Base-by-base conservation (phyloP, 495 filamentous ascomycete species). In the Neurospora cerealis region DNA sequence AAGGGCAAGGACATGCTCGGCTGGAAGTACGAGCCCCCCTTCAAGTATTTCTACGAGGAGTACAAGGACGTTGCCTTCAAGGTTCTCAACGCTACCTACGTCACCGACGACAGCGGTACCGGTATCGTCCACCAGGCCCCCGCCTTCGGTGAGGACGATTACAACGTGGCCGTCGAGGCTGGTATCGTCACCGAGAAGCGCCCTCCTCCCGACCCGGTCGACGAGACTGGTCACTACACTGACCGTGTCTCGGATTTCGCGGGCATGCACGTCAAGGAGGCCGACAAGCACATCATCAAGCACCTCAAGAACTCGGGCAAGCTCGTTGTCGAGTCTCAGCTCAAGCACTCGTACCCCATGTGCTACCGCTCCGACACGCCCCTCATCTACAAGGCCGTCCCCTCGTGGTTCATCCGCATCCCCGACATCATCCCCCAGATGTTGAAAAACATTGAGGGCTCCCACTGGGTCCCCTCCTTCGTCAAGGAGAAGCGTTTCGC, bases 101-200 rank as follows among this genome's bases (percentile, higher is more conserved):
- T 98, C 66, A 96, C 93, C 24, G 89, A 93, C 32, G 95, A 97
- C 74, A 94, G 93, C 78, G 96, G 96, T 89, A 94, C 94, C 34
- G 96, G 96, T 79, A 91, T 99, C 71, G 96, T 99, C 36, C 96
- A 99, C 83, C 95, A 98, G 81, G 87, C 96, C 15, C 96, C 96
- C 13, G 94, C 94, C 0, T 98, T 95, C 80, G 96, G 96, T 86
- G 94, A 97, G 82, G 96, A 98, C 73, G 96, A 99, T 90, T 99
- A 97, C 85, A 90, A 90, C 75, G 89, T 95, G 54, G 93, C 93
- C 4, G 76, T 95, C 74, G 89, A 92, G 73, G 82, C 87, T 70
- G 96, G 95, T 69, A 87, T 98, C 66, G 92, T 98, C 73, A 89
- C 81, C 73, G 91, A 93, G 70, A 86, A 88, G 70, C 92, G 94